phyloP scores from a whole-genome alignment of 2,329 filamentous ascomycete species.

The Fusarium sp. region DNA sequence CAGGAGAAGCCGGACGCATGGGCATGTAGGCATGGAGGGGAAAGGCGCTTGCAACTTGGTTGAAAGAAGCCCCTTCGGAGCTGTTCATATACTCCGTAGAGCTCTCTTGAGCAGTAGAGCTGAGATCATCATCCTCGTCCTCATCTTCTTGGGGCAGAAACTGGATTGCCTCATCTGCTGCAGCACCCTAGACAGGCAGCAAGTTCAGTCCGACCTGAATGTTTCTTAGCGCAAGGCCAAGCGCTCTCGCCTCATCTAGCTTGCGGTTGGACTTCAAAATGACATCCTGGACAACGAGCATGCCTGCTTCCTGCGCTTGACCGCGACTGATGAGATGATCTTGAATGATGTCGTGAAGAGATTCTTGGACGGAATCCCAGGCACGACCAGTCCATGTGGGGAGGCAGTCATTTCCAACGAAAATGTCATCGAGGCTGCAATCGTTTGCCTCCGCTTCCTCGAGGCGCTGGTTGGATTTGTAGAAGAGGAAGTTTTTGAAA shows the following conservation, averaged over 20 bases:
- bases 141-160: neutral
- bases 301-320: conserved; percentile 29
- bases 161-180: neutral
- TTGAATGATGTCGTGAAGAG: conserved; percentile 45
- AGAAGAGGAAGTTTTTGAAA: conserved; percentile 37
- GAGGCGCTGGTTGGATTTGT: conserved; percentile 39
- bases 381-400: conserved; percentile 41
- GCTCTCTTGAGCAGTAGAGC: neutral
- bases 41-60: neutral
- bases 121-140: neutral
- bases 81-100: neutral
- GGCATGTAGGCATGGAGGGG: neutral
- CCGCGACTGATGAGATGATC: conserved; percentile 31
- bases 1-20: neutral
- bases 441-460: conserved; percentile 33
- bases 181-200: conserved; percentile 45
- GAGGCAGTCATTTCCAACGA: conserved; percentile 46
- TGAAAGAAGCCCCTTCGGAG: neutral
- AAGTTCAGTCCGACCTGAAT: conserved; percentile 43
- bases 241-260: conserved; percentile 39
- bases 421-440: conserved; percentile 30
- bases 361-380: conserved; percentile 42
- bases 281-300: conserved; percentile 34
- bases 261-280: conserved; percentile 43
- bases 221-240: conserved; percentile 34